phyloP scores from a whole-genome alignment of 345 rosid species.

The Triadica sebifera region DNA sequence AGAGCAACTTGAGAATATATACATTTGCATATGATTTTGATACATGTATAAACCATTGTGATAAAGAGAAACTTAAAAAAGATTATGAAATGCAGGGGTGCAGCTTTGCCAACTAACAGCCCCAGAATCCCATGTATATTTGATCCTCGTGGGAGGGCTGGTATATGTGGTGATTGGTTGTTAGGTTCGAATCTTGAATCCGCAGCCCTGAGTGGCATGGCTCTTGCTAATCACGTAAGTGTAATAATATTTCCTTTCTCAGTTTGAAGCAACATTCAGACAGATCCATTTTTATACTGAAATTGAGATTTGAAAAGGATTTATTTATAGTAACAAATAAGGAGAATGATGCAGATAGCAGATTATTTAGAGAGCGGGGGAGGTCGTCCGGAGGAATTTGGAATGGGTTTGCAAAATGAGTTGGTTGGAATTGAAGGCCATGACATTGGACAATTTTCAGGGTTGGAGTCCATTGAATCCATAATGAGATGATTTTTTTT shows the following conservation, averaged over 20 bases:
- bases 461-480: slow-evolving; percentile 13
- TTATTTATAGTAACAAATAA: neutral
- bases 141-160: slow-evolving; percentile 87
- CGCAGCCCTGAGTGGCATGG: slow-evolving; percentile 83
- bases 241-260: too few species aligned
- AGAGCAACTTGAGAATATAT: too few species aligned
- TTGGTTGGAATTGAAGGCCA: slow-evolving; percentile 51
- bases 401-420: slow-evolving; percentile 59
- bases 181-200: slow-evolving; percentile 81
- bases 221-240: slow-evolving; percentile 75
- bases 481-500: too few species aligned
- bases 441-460: slow-evolving; percentile 81
- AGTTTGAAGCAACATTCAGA: too few species aligned
- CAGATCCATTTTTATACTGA: too few species aligned
- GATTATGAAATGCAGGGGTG: slow-evolving; percentile 55
- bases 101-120: slow-evolving; percentile 82
- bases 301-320: too few species aligned
- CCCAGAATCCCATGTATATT: slow-evolving; percentile 72
- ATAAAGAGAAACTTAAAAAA: too few species aligned
- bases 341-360: slow-evolving; percentile 47
- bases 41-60: too few species aligned
- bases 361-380: slow-evolving; percentile 56
- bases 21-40: too few species aligned
- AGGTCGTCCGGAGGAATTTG: slow-evolving; percentile 55
- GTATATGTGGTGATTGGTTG: slow-evolving; percentile 94